These are phyloP conservation scores for Allantophomopsis cytisporea DNA, from an alignment of 2,329 filamentous ascomycete species.

Conservation along the genomic window DNA sequence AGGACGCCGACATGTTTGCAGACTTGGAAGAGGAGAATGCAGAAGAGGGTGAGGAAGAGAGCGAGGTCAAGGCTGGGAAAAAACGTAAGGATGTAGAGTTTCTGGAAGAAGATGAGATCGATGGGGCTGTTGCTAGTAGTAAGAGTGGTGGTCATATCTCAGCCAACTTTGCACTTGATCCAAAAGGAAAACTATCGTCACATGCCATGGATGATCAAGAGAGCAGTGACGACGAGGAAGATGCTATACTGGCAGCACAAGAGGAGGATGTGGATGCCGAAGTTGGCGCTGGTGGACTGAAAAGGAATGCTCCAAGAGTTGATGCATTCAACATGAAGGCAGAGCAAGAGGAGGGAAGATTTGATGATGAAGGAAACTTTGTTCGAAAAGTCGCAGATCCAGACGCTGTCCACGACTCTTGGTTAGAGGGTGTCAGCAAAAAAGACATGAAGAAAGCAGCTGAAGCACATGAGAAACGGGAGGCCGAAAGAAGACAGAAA, in stretches of 20 bases:
- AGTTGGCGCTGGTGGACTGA: conserved; percentile 78
- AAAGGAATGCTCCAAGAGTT: conserved; percentile 83
- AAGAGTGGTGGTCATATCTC: conserved; percentile 58
- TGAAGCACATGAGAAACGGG: conserved; percentile 75
- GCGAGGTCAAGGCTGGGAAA: conserved; percentile 35
- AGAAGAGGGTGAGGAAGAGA: conserved; percentile 39
- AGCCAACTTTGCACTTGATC: conserved; percentile 44
- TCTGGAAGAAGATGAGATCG: conserved; percentile 48
- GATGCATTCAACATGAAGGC: conserved; percentile 91
- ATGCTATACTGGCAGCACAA: conserved; percentile 60
- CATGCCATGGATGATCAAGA: conserved; percentile 23
- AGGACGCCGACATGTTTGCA: conserved; percentile 79
- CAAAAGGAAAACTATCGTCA: conserved; percentile 27
- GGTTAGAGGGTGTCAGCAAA: conserved; percentile 86
- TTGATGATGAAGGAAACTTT: conserved; percentile 85
- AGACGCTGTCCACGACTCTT: conserved; percentile 80
- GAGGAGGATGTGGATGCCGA: conserved; percentile 77
- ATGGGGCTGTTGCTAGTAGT: conserved; percentile 64
- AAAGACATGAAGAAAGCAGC: conserved; percentile 85
- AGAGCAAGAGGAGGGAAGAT: conserved; percentile 85
- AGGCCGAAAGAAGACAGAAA: conserved; percentile 59
- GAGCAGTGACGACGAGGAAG: conserved; percentile 50
- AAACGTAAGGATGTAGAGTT: conserved; percentile 51
- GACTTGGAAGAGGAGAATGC: conserved; percentile 44
- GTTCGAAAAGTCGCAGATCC: conserved; percentile 81